phyloP scores from a whole-genome alignment of 108 stramenopile species.

The Pseudonitzschia pungens region DNA sequence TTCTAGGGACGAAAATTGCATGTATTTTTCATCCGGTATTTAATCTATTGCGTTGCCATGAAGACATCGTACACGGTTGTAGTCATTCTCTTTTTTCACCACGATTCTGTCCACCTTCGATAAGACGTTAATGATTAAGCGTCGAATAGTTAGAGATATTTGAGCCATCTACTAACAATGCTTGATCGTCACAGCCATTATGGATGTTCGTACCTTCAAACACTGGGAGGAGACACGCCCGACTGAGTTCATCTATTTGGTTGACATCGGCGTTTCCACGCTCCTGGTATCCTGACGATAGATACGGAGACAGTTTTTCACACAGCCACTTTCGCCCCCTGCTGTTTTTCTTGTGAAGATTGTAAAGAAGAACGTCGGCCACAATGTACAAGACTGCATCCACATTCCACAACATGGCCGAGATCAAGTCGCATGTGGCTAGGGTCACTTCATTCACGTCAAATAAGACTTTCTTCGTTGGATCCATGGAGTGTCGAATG shows the following conservation, averaged over 20 bases:
- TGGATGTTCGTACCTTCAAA: neutral
- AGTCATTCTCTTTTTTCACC: neutral
- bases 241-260: too few relatives aligned
- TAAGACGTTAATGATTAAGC: neutral
- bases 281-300: neutral
- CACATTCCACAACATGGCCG: slow-evolving; percentile 3
- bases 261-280: neutral
- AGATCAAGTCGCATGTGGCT: neutral
- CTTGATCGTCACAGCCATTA: neutral
- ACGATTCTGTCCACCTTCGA: neutral
- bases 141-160: slow-evolving; percentile 1
- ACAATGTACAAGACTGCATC: slow-evolving; percentile 13
- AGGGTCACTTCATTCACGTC: slow-evolving; percentile 7
- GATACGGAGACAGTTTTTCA: neutral
- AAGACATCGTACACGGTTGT: too few relatives aligned
- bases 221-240: neutral
- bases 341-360: slow-evolving; percentile 6
- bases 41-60: too few relatives aligned
- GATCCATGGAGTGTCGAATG: neutral
- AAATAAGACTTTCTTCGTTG: neutral
- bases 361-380: neutral
- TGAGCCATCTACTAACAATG: neutral
- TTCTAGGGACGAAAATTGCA: too few relatives aligned
- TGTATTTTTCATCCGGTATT: too few relatives aligned
- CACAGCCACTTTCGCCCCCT: slow-evolving; percentile 6